Evolutionary conservation across 805 yeast species (phyloP), one percentile per base, ranked within the genome.

Genomic region (Jamesozyma gamospora): DNA sequence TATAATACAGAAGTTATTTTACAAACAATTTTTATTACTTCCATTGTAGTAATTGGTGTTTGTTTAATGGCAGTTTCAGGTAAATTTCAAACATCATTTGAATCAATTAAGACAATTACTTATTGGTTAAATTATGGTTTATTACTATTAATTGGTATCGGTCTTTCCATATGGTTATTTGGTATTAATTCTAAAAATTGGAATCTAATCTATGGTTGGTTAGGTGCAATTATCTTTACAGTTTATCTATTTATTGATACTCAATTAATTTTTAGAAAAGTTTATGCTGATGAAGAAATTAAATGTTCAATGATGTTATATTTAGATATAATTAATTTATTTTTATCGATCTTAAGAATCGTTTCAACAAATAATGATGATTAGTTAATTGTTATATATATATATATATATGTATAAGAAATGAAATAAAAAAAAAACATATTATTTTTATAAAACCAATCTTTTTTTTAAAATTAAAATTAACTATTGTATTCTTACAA

Each of bases 251-350:
- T 86, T 37, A 74, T 84, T 34, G 96, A 86, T 58, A 86, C 95
- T 16, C 95, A 86, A 60, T 58, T 75, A 49, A 74, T 86, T 41
- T 71, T 86, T 76, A 77, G 80, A 54, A 77, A 75, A 41, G 76
- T 69, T 49, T 80, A 79, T 52, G 78, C 86, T 32, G 95, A 86
- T 49, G 95, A 87, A 49, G 95, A 84, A 53, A 72, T 86, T n/a
- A 71, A 76, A 30, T 90, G 94, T 37, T 76, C 90, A 13, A 76
- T 87, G 55, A 65, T 75, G 49, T 69, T 87, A 45, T 86, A 87
- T 58, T 70, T 86, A 67, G 96, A 86, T 57, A 74, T 85, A 35
- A 67, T 87, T 62, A 86, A 86, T 62, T 69, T 86, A 62, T 87
- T 86, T 66, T 58, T 86, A 47, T 77, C 75, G 61, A 77, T 87